Conservation (phyloP, 345 rosid genomes). For the Arabidopsis arenosa region DNA sequence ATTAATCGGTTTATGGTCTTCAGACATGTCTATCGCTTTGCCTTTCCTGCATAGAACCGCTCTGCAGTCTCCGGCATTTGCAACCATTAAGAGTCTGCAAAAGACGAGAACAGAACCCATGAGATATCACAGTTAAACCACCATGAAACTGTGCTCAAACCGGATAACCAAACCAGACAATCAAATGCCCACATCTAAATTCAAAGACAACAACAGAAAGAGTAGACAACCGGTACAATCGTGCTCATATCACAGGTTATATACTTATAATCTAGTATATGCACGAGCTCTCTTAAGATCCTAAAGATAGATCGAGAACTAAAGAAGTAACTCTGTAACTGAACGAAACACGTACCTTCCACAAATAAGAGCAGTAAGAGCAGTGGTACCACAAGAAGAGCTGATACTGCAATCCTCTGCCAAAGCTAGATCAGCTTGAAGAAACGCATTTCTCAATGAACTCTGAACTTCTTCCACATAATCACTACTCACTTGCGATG, state of each 20-base stretch:
- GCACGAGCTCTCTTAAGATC: neutral
- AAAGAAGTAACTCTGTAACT: neutral
- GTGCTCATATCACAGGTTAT: neutral
- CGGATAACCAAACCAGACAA: neutral
- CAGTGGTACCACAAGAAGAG: slow-evolving; percentile 84
- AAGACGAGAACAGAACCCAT: neutral
- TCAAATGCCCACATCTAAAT: neutral
- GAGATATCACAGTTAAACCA: neutral
- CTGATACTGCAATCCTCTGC: slow-evolving; percentile 69
- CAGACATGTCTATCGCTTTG: slow-evolving; percentile 47
- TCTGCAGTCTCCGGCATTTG: slow-evolving; percentile 50
- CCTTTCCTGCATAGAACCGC: slow-evolving; percentile 48
- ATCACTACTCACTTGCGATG: slow-evolving; percentile 55
- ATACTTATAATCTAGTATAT: neutral
- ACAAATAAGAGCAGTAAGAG: slow-evolving; percentile 67
- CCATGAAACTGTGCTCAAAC: neutral
- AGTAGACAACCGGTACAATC: neutral
- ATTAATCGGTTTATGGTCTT: slow-evolving; percentile 71
- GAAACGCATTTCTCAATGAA: slow-evolving; percentile 65
- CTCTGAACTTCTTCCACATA: slow-evolving; percentile 66
- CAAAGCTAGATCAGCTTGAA: slow-evolving; percentile 75
- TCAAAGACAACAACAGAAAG: neutral
- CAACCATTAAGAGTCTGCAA: slow-evolving; percentile 64
- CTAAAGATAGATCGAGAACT: neutral
- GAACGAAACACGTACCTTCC: slow-evolving; percentile 27